Evolutionary conservation across 1,284 basidiomycete species (phyloP), one percentile per base, ranked within the genome.

Genomic region (Cryptococcus sp.): DNA sequence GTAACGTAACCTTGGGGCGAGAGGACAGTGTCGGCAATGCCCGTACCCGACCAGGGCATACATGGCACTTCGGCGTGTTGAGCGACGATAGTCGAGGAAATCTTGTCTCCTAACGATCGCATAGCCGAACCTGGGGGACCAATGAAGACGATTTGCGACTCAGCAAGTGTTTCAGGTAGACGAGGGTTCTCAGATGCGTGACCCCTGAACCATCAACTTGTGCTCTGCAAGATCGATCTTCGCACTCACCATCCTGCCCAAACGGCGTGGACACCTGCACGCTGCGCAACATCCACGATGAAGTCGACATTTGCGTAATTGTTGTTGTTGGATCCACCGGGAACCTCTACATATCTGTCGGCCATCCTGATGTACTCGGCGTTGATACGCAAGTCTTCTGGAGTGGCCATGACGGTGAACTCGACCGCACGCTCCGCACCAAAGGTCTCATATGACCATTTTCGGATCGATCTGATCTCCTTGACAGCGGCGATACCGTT

Each of bases 331-430:
- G 86, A 84, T 56, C 96, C 96, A 62, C 96, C 96, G 22, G 96
- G 94, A 7, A 99, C 96, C 77, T 98, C 96, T 66, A 99, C 88
- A 73, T 96, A 98, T 69, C 93, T 86, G 76, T 99, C 96, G 32
- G 96, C 96, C 96, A 99, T 98, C 63, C 96, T 88, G 75, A 99
- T 98, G 78, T 98, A 99, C 74, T 99, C 96, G 40, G 96, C 96
- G 70, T 99, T 99, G 76, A 98, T 92, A 72, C 63, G 65, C 57
- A 98, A 79, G 79, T 99, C 96, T 74, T 99, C 96, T 25, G 96
- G 96, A 3, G 96, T 99, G 46, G 96, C 93, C 96, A 99, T 98
- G 59, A 98, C 96, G 43, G 91, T 94, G 79, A 99, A 98, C 75
- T 98, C 92, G 77, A 99, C 84, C 52, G 88, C 89, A 60, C 91